phyloP scores from a whole-genome alignment of 495 filamentous ascomycete species.

The Penicillium paradoxum region DNA sequence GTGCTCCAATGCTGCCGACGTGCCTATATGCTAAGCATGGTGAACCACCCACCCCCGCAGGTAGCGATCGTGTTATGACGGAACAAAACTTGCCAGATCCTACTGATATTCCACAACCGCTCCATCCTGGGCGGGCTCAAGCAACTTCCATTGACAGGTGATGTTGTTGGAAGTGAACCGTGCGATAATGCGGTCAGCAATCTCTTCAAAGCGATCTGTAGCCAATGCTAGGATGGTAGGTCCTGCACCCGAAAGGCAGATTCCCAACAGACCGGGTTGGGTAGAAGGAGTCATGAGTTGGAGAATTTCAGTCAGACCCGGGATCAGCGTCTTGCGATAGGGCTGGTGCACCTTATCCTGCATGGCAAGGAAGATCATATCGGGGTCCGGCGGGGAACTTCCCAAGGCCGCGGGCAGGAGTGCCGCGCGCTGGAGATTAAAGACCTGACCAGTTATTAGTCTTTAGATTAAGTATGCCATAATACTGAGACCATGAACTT shows the following conservation, averaged over 20 bases:
- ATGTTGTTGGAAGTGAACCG: conserved; percentile 65
- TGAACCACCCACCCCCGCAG: background rate
- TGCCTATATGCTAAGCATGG: background rate
- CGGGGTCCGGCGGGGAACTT: conserved; percentile 80
- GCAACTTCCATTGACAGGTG: conserved; percentile 75
- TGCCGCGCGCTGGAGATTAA: conserved; percentile 90
- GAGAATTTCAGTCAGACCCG: conserved; percentile 85
- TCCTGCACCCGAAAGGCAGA: conserved; percentile 89
- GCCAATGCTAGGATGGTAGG: conserved; percentile 92
- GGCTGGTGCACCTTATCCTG: conserved; percentile 96
- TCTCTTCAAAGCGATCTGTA: conserved; percentile 77
- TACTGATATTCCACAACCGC: conserved; percentile 52
- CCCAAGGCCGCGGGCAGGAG: conserved; percentile 82
- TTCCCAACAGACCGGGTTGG: conserved; percentile 83
- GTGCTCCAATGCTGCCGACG: background rate
- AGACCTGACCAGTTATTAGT: conserved; percentile 50
- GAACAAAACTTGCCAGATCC: conserved; percentile 1
- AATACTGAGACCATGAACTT: conserved; percentile 21
- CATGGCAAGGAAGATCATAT: conserved; percentile 94
- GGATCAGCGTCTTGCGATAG: conserved; percentile 83
- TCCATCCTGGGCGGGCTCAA: conserved; percentile 82
- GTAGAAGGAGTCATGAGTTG: conserved; percentile 76
- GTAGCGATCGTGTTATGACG: conserved; percentile 1
- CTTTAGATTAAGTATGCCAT: background rate
- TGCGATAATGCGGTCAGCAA: conserved; percentile 69